A percentile compares a stretch with the other conserved stretches of the same genome.
Conservation (phyloP, 139 green algal genomes). For the Prasinococcaceae sp. region DNA sequence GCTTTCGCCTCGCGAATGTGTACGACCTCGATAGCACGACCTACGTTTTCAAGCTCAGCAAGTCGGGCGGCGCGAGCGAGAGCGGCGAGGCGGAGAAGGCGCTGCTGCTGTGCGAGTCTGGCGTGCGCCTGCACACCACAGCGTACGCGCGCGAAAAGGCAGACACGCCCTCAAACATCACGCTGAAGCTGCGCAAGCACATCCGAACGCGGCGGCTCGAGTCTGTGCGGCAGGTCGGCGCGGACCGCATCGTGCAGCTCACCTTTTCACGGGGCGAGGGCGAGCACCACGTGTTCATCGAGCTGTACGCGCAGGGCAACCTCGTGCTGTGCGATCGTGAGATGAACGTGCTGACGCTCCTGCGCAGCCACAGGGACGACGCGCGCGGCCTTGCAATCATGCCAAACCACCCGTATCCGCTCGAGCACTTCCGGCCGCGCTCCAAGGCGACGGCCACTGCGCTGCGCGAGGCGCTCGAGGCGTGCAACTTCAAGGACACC, state of each 20-base stretch:
- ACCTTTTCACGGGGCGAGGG: conserved; percentile 69
- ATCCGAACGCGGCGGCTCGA: conserved; percentile 71
- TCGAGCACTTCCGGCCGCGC: conserved; percentile 16
- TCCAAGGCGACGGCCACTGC: not conserved
- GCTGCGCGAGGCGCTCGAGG: not conserved
- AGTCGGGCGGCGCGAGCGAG: conserved; percentile 42
- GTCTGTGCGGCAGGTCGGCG: conserved; percentile 73
- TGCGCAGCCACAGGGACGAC: conserved; percentile 84
- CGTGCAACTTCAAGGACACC: not conserved
- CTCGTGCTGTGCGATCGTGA: conserved; percentile 75
- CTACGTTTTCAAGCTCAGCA: conserved; percentile 82
- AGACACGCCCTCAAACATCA: conserved; percentile 78
- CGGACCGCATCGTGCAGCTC: conserved; percentile 88
- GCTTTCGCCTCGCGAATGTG: conserved; percentile 76
- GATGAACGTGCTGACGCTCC: conserved; percentile 81
- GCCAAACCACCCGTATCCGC: conserved; percentile 50
- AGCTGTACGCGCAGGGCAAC: conserved; percentile 94
- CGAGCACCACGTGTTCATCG: conserved; percentile 78
- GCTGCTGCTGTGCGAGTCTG: conserved; percentile 80
- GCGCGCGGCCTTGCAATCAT: conserved; percentile 62
- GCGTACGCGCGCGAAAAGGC: conserved; percentile 32
- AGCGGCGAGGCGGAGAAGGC: conserved; percentile 73
- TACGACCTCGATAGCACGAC: conserved; percentile 83
- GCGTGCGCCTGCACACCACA: conserved; percentile 73
- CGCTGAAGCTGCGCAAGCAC: conserved; percentile 93